These are phyloP conservation scores for Penicillium hordei DNA, from an alignment of 2,329 filamentous ascomycete species.

Conservation along the genomic window DNA sequence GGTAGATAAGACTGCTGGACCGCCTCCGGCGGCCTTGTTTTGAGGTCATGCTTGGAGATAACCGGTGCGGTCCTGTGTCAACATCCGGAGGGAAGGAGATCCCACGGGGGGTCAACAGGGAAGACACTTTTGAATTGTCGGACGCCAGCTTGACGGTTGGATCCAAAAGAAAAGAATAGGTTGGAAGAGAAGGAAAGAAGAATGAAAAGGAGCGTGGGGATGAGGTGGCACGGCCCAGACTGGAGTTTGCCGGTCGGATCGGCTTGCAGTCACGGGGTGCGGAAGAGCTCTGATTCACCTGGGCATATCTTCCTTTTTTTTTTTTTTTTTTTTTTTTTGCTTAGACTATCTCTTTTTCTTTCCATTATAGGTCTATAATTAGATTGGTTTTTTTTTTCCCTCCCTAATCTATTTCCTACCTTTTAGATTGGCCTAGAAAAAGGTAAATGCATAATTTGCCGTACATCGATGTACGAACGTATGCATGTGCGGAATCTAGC, in stretches of 20 bases:
- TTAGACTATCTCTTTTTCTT: background rate
- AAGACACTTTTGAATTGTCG: slow-evolving; percentile 88
- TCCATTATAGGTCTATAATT: slow-evolving; percentile 1
- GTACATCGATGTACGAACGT: background rate
- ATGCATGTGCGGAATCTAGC: slow-evolving; percentile 12
- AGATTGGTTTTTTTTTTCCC: background rate
- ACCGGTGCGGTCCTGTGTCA: slow-evolving; percentile 61
- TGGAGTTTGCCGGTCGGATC: slow-evolving; percentile 25
- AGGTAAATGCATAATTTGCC: slow-evolving; percentile 1
- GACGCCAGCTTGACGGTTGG: slow-evolving; percentile 27
- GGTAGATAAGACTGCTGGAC: slow-evolving; percentile 98
- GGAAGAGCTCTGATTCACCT: slow-evolving; percentile 11
- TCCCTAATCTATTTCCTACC: background rate
- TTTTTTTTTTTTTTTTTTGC: slow-evolving; percentile 8
- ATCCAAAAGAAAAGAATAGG: slow-evolving; percentile 11
- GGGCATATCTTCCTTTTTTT: background rate
- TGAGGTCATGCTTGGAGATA: slow-evolving; percentile 61
- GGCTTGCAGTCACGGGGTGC: slow-evolving; percentile 22
- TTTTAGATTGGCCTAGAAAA: background rate
- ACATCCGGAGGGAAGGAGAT: slow-evolving; percentile 87
- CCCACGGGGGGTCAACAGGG: slow-evolving; percentile 83
- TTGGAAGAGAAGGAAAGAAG: slow-evolving; percentile 22
- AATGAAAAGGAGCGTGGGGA: slow-evolving; percentile 31
- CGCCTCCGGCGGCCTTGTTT: slow-evolving; percentile 79
- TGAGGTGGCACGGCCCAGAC: slow-evolving; percentile 28